These are phyloP conservation scores for Coix lacrymajobi DNA, from an alignment of 176 grass and related monocot species.

Conservation along the genomic window DNA sequence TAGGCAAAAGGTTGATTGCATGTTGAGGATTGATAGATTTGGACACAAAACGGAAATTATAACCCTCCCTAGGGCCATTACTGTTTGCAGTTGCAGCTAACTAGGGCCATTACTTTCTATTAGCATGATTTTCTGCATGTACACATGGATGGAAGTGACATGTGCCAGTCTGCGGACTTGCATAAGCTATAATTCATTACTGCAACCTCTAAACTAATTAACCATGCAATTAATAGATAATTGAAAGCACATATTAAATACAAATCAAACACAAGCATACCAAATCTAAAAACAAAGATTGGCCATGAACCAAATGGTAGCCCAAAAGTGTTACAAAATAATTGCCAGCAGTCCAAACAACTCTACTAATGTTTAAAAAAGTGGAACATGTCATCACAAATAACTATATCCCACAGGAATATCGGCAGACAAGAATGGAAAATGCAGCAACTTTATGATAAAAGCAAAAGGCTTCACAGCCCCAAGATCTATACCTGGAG, in stretches of 20 bases:
- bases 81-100: neutral
- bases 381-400: neutral
- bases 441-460: neutral
- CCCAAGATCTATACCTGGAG: slow-evolving; percentile 47
- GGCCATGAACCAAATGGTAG: neutral
- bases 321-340: neutral
- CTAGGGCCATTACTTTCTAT: neutral
- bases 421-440: neutral
- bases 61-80: no score
- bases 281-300: neutral
- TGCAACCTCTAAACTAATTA: neutral
- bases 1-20: neutral
- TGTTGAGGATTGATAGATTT: neutral
- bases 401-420: neutral
- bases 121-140: neutral
- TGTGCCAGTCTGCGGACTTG: neutral
- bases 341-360: neutral
- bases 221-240: neutral
- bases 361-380: neutral
- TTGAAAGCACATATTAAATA: neutral
- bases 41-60: neutral
- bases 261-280: neutral
- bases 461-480: neutral
- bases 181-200: neutral
- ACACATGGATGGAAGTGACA: neutral